phyloP scores from a whole-genome alignment of 768 basidiomycete genomes.

The Pleurotus citrinopileatus region DNA sequence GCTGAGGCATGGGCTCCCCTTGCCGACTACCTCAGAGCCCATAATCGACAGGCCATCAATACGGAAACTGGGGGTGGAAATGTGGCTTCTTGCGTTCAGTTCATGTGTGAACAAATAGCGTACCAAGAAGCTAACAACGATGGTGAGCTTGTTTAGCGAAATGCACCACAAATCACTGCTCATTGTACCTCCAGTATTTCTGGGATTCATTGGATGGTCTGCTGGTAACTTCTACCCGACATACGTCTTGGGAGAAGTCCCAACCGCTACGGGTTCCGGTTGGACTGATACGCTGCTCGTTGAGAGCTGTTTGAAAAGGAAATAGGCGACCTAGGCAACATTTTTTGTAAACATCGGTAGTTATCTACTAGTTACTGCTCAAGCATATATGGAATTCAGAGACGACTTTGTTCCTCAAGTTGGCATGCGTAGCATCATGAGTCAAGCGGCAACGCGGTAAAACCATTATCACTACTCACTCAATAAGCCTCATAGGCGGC shows the following conservation, averaged over 20 bases:
- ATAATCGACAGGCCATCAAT: constrained; percentile 53
- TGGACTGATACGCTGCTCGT: constrained; percentile 43
- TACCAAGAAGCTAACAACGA: constrained; percentile 48
- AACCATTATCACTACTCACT: too few species aligned
- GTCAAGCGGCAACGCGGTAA: too few species aligned
- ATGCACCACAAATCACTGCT: background rate
- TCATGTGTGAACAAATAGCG: constrained; percentile 42
- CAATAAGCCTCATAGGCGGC: background rate
- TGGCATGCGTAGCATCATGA: too few species aligned
- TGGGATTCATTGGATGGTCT: constrained; percentile 57
- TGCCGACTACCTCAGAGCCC: constrained; percentile 44
- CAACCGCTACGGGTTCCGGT: constrained; percentile 24
- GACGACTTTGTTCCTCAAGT: too few species aligned
- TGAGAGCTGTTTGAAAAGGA: constrained; percentile 25
- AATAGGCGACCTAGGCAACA: background rate
- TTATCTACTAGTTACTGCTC: too few species aligned
- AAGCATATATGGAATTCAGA: too few species aligned
- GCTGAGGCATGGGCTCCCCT: constrained; percentile 42
- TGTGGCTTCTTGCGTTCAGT: constrained; percentile 40
- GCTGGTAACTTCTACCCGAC: constrained; percentile 50
- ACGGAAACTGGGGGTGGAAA: constrained; percentile 63
- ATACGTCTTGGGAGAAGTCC: constrained; percentile 36
- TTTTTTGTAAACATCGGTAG: too few species aligned
- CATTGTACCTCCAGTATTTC: constrained; percentile 30
- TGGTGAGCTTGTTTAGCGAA: constrained; percentile 27